Base-by-base conservation (phyloP, 441 rosid species). In the Adansonia rubrostipa region DNA sequence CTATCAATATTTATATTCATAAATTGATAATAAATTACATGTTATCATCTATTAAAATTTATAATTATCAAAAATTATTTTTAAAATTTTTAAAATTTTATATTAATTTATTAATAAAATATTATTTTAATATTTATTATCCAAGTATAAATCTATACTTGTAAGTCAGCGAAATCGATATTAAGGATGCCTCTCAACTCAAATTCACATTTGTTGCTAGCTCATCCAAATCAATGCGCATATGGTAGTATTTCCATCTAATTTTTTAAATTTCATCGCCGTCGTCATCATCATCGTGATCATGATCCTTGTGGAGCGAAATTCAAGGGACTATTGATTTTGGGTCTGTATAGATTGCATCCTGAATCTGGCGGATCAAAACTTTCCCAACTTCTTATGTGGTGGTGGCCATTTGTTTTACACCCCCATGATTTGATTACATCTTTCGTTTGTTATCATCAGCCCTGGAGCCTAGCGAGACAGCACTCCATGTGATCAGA, bases 371-470 rank as follows among this genome's bases (percentile, higher is more conserved):
- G 48, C 56, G 78, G 78, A 72, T 63, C 51, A 78, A 60, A 71
- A 0, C n/a, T 54, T 42, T 42, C 54, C 22, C 72, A 78, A 67
- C 22, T 60, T 65, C 67, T 57, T 66, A 1, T 24, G 28, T 24
- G 44, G 79, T 73, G 82, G 79, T 79, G 75, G 22, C 84, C 75
- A 19, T 6, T 54, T 15, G 1, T 50, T 50, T 50, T 22, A 61
- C 44, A n/a, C 28, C 3, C 62, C 57, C 48, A 75, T 24, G 75
- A 66, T 61, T 72, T 75, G 74, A 78, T 84, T 71, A 66, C 85
- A 76, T 80, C 45, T 6, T 5, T 42, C 45, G 5, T 6, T 4
- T 24, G 28, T 6, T 7, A 5, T 42, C 45, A 42, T 42, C 45
- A 42, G 8, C 45, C 45, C 28, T 24, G 28, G n/a, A n/a, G n/a